phyloP scores from a whole-genome alignment of 768 basidiomycete species.

The Trametes elegans region DNA sequence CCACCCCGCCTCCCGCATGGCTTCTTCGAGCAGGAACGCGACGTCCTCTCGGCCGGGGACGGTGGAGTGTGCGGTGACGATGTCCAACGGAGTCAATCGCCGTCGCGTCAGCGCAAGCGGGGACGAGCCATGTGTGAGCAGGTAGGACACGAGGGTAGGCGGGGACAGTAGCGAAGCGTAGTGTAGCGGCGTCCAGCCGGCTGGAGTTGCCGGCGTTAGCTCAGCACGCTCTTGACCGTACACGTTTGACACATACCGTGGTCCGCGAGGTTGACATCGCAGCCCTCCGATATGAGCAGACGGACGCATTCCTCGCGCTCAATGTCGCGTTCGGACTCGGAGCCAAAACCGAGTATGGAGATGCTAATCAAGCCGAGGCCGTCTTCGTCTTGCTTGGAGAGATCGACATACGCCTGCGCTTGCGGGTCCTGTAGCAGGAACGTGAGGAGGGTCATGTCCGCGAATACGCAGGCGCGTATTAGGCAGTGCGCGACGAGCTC shows the following conservation, averaged over 20 bases:
- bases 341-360: conserved; percentile 78
- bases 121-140: conserved; percentile 91
- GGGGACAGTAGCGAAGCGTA: conserved; percentile 88
- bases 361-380: conserved; percentile 78
- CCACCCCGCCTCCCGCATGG: conserved; percentile 86
- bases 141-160: conserved; percentile 86
- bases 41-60: conserved; percentile 84
- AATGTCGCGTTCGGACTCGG: conserved; percentile 77
- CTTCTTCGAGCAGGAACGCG: conserved; percentile 81
- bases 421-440: conserved; percentile 69
- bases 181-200: conserved; percentile 94
- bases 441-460: conserved; percentile 68
- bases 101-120: conserved; percentile 74
- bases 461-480: conserved; percentile 74
- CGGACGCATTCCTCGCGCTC: conserved; percentile 91
- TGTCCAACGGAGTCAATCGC: conserved; percentile 83
- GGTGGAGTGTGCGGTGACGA: conserved; percentile 80
- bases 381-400: conserved; percentile 77
- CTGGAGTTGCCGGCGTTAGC: conserved; percentile 37
- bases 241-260: conserved; percentile 45
- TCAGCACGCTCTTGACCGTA: background rate
- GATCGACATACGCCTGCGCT: conserved; percentile 65
- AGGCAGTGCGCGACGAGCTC: conserved; percentile 74
- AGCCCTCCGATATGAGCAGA: conserved; percentile 74
- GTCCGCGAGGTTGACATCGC: conserved; percentile 59